phyloP scores from a whole-genome alignment of 1,139 yeast species.

The Taphrina sp. region DNA sequence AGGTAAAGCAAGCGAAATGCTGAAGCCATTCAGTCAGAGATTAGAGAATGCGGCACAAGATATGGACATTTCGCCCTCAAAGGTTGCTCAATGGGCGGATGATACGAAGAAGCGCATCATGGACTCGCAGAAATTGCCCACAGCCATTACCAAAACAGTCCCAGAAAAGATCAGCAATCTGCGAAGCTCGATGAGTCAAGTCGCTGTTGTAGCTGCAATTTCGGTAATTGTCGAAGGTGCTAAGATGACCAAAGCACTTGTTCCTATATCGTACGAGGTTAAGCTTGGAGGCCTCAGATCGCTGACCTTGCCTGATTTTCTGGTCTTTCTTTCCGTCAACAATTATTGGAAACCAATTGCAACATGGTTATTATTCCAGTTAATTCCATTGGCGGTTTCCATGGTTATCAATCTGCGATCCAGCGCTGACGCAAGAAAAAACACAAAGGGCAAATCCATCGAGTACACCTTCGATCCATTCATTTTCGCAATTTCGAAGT shows the following conservation, averaged over 20 bases:
- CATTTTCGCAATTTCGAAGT: conserved; percentile 32
- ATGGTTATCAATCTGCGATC: conserved; percentile 29
- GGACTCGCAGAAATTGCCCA: conserved; percentile 11
- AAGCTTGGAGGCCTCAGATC: conserved; percentile 19
- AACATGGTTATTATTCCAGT: conserved; percentile 27
- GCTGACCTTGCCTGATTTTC: conserved; percentile 31
- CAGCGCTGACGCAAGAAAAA: conserved; percentile 14
- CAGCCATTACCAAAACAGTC: conserved; percentile 5
- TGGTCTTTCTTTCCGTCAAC: conserved; percentile 30
- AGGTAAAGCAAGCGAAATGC: conserved; percentile 1
- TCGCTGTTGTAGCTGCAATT: conserved; percentile 22
- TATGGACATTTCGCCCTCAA: conserved; percentile 22
- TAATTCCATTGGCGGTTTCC: conserved; percentile 29
- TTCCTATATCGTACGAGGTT: conserved; percentile 32
- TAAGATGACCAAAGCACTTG: conserved; percentile 24
- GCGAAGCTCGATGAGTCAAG: conserved; percentile 23
- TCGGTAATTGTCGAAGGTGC: conserved; percentile 26
- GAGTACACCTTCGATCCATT: conserved; percentile 30
- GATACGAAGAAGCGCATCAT: conserved; percentile 15
- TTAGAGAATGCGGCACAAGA: conserved; percentile 4
- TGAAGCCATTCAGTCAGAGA: conserved; percentile 11
- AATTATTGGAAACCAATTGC: conserved; percentile 32
- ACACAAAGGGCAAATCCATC: background rate
- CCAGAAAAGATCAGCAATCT: conserved; percentile 5
- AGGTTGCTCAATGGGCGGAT: conserved; percentile 30